Conservation (phyloP, 371 early-diverging fungal species). For the Dipsacomyces acuminosporus region DNA sequence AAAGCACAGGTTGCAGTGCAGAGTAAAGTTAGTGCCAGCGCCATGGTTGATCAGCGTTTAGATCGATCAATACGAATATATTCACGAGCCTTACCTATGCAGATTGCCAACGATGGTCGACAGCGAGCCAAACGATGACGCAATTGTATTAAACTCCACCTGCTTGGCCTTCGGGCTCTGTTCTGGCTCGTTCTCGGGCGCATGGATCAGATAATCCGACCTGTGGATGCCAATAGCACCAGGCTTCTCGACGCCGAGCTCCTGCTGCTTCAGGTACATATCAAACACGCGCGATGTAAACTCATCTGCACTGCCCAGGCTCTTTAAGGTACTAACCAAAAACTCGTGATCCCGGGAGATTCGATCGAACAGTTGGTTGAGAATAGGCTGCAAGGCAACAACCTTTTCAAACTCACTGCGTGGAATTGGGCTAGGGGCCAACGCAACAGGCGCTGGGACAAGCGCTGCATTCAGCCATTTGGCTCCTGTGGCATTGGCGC, state of each 20-base stretch:
- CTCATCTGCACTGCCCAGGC: slow-evolving; percentile 74
- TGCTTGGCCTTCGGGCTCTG: slow-evolving; percentile 63
- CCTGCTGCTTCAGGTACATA: slow-evolving; percentile 64
- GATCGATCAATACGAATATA: too few relatives aligned
- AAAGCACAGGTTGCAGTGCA: slow-evolving; percentile 1
- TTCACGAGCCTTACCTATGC: slow-evolving; percentile 80
- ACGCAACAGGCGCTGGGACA: slow-evolving; percentile 75
- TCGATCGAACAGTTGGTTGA: slow-evolving; percentile 76
- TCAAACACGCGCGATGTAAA: slow-evolving; percentile 73
- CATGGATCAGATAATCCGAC: slow-evolving; percentile 91
- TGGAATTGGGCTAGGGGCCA: slow-evolving; percentile 88
- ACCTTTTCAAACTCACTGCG: slow-evolving; percentile 68
- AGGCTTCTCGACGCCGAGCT: slow-evolving; percentile 20
- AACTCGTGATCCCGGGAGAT: slow-evolving; percentile 74
- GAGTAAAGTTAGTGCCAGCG: background rate
- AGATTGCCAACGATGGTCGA: slow-evolving; percentile 69
- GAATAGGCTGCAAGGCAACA: slow-evolving; percentile 67
- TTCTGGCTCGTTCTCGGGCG: slow-evolving; percentile 48
- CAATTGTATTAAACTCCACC: slow-evolving; percentile 96
- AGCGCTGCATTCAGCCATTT: slow-evolving; percentile 24
- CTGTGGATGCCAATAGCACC: slow-evolving; percentile 81
- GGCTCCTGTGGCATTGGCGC: background rate
- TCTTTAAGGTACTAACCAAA: slow-evolving; percentile 54
- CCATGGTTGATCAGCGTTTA: too few relatives aligned
- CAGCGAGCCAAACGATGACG: slow-evolving; percentile 85